Conservation (phyloP, 805 yeast genomes). For the Pichia cabralensis region DNA sequence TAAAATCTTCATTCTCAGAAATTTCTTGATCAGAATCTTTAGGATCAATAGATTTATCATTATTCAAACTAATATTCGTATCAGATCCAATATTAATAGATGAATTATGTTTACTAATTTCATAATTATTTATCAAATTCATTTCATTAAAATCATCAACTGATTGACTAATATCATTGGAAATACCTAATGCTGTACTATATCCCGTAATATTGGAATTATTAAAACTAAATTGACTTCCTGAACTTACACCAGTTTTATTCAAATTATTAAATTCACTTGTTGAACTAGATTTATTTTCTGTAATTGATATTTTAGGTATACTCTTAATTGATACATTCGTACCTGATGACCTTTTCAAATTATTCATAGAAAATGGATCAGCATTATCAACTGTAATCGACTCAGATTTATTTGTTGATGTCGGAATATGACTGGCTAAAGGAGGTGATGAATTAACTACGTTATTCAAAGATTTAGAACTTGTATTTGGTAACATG, state of each 20-base stretch:
- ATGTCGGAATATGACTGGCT: background rate
- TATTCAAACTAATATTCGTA: no score
- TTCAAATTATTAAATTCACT: background rate
- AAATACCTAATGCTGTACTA: no score
- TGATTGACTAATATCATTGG: no score
- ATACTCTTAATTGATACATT: constrained; percentile 1
- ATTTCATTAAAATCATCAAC: no score
- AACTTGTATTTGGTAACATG: no score
- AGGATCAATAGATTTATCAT: no score
- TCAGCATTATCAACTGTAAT: constrained; percentile 4
- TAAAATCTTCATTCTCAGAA: no score
- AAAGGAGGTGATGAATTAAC: background rate
- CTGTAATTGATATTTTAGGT: constrained; percentile 1
- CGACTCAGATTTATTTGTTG: background rate
- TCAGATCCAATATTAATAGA: background rate
- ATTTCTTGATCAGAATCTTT: background rate
- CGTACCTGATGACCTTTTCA: constrained; percentile 1
- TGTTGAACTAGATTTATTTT: no score
- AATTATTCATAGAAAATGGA: constrained; percentile 5
- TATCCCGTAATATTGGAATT: background rate
- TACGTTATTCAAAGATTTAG: background rate
- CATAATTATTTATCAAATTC: no score
- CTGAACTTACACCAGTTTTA: background rate
- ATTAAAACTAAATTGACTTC: background rate
- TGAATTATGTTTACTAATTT: no score